Evolutionary conservation across 2,329 filamentous ascomycete genomes (phyloP), one percentile per base, ranked within the genome.

Genomic region (Botrytis deweyae): DNA sequence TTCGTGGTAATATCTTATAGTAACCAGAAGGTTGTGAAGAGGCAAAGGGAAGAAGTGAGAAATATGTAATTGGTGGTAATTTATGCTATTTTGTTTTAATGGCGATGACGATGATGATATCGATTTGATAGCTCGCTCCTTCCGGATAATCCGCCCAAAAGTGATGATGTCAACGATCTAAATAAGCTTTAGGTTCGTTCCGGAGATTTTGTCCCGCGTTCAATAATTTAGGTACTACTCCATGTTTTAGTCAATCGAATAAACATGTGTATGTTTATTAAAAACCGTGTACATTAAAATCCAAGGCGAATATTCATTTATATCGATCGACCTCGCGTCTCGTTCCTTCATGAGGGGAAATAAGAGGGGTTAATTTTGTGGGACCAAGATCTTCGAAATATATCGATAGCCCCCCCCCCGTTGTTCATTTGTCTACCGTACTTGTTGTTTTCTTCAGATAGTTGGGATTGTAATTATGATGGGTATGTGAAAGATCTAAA

Each of bases 81-180:
- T 22, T 22, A 46, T 22, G 44, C 18, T 9, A 46, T 46, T 55
- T 7, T 55, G 7, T 55, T 16, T 18, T 29, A 7, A 4, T n/a
- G 25, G 14, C 12, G 10, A n/a, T 29, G 49, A 29, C 25, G 25
- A 55, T 55, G 52, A 55, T 49, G 29, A 25, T 66, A 12, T 66
- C 44, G 42, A 66, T 52, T 36, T 49, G 29, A 44, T 36, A 38
- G 64, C 64, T 66, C 33, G 25, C 16, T 38, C 20, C 42, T 25
- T 66, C 29, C 29, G 64, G 44, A 66, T 25, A 52, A 52, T 38
- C 18, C 64, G n/a, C 52, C 29, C 22, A 49, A 36, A 65, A 66
- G 64, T 52, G 64, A 66, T 66, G 64, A 66, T 66, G 64, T 66
- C 64, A 66, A 52, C 20, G 44, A 25, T 49, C 10, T 36, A 33